A percentile compares a stretch with the other conserved stretches of the same genome.
Evolutionary conservation across 2,329 filamentous ascomycete genomes (phyloP).

Genomic region (Fusarium sublunatum): DNA sequence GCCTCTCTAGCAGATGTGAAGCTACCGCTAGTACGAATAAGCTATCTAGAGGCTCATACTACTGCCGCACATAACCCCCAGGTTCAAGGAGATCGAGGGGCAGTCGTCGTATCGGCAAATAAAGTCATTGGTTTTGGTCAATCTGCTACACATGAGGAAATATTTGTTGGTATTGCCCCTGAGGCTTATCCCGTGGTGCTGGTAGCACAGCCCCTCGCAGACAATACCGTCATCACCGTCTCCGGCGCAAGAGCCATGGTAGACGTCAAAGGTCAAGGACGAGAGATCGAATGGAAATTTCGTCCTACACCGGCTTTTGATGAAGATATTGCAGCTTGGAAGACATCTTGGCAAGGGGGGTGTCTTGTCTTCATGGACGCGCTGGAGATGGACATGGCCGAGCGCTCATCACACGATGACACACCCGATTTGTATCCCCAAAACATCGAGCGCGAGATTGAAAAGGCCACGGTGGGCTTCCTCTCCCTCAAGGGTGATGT

Average conservation of each 20-base stretch:
- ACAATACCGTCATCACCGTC: constrained; percentile 46
- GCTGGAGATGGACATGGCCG: constrained; percentile 50
- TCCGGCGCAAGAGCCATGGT: constrained; percentile 47
- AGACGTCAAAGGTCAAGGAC: constrained; percentile 46
- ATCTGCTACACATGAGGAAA: constrained; percentile 53
- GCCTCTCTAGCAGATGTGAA: not conserved
- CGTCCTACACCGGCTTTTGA: not conserved
- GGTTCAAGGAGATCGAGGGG: constrained; percentile 42
- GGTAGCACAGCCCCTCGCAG: constrained; percentile 46
- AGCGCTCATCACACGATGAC: constrained; percentile 5
- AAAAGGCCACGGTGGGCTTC: constrained; percentile 48
- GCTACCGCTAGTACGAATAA: constrained; percentile 27
- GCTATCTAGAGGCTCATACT: constrained; percentile 40
- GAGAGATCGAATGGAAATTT: constrained; percentile 44
- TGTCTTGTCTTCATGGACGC: constrained; percentile 53
- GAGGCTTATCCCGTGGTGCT: constrained; percentile 52
- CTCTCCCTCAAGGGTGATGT: constrained; percentile 29
- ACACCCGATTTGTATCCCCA: constrained; percentile 45
- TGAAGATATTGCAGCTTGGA: not conserved
- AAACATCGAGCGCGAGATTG: constrained; percentile 48
- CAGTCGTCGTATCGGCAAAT: constrained; percentile 51
- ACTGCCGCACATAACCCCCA: constrained; percentile 40
- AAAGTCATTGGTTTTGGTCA: constrained; percentile 51
- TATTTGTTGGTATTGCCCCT: constrained; percentile 51
- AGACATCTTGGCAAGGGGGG: constrained; percentile 36